These are phyloP conservation scores for Podaxis sp. DNA, from an alignment of 768 basidiomycete genomes.

Conservation along the genomic window DNA sequence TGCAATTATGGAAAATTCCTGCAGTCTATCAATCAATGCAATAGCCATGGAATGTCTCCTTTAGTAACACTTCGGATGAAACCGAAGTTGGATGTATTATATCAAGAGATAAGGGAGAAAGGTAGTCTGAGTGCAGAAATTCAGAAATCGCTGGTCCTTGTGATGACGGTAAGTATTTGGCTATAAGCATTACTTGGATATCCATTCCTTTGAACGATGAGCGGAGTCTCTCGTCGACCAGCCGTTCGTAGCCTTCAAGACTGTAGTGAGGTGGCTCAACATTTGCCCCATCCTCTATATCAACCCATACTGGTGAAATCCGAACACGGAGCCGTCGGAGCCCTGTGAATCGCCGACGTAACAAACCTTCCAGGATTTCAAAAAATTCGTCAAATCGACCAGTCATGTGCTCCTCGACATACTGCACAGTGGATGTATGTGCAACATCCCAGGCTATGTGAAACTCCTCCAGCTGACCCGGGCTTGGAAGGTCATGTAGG, in stretches of 20 bases:
- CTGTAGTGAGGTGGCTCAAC: background rate
- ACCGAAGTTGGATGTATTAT: too few species aligned
- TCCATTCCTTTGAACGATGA: background rate
- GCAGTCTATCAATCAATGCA: too few species aligned
- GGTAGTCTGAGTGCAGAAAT: too few species aligned
- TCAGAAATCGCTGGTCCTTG: too few species aligned
- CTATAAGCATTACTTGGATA: background rate
- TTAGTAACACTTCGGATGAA: too few species aligned
- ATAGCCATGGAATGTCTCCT: too few species aligned
- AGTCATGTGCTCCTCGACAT: background rate
- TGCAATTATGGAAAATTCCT: too few species aligned
- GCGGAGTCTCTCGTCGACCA: background rate
- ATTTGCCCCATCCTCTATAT: background rate
- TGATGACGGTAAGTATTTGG: background rate
- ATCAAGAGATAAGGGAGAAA: too few species aligned
- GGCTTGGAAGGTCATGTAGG: background rate
- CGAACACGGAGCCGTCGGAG: background rate
- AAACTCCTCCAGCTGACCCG: background rate
- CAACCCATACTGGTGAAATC: background rate
- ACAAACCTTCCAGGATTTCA: background rate
- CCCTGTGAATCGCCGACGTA: background rate
- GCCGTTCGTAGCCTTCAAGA: background rate
- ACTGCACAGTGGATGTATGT: background rate
- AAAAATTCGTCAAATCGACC: background rate
- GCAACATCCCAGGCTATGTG: background rate